Evolutionary conservation across 1,284 basidiomycete species (phyloP), one percentile per base, ranked within the genome.

Genomic region (Cutaneotrichosporon sp.): DNA sequence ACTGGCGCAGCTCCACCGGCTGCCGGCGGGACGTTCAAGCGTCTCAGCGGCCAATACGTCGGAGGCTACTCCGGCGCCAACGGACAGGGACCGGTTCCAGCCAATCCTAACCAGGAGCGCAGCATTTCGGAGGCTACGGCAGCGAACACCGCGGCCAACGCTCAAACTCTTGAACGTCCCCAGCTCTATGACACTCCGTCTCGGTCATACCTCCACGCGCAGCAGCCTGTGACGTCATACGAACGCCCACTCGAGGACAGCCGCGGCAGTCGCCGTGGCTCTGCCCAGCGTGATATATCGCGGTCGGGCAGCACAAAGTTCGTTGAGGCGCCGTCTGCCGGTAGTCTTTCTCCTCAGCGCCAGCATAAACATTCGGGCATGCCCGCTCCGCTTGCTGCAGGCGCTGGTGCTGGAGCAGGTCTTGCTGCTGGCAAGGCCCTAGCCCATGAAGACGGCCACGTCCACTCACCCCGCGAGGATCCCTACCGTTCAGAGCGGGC

Each of bases 151-250:
- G 35, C 12, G 35, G 29, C 43, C 8, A 51, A 33, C 22, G 35
- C 37, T 12, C 22, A 44, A 12, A 26, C 33, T 24, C 8, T 20
- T 38, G 19, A 31, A 3, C 33, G 26, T 11, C 32, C 17, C 5
- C 38, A 60, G 59, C 19, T 63, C 14, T 26, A 41, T 26, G 48
- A 66, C 9, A 34, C 62, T 31, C 66, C 67, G 14, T 73, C 71
- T 4, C 60, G 71, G 26, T 73, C 71, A 7, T 75, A 75, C 60
- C 56, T 66, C 61, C 65, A 66, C 44, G 39, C 46, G 10, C 22
- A 27, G 44, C 46, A 42, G 43, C 52, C 33, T 33, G 46, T 52
- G 16, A 59, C 54, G 5, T 24, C 31, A 12, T 51, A 55, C 42
- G 52, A 57, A 14, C 31, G 55, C 11, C 38, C 50, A 34, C 47